These are phyloP conservation scores for Cladorrhinum samala DNA, from an alignment of 495 filamentous ascomycete species.

Conservation along the genomic window DNA sequence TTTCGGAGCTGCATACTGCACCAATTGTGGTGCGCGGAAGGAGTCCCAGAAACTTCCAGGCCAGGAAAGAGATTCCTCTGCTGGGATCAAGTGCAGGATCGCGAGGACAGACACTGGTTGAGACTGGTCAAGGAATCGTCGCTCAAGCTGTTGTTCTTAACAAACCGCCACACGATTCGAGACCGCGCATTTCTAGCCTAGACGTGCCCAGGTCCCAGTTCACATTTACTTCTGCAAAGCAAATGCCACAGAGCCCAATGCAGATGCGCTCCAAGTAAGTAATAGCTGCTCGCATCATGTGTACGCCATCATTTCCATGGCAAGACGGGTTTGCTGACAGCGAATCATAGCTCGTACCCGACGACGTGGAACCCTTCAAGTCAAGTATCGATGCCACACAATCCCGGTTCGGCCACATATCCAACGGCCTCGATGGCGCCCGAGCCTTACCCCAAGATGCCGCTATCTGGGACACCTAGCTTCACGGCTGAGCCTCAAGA, in stretches of 20 bases:
- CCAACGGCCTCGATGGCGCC: slow-evolving; percentile 36
- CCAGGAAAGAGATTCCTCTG: slow-evolving; percentile 68
- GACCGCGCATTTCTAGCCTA: slow-evolving; percentile 38
- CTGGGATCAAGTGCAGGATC: slow-evolving; percentile 64
- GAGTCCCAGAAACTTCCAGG: slow-evolving; percentile 74
- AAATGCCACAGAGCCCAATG: slow-evolving; percentile 46
- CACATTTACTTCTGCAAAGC: slow-evolving; percentile 47
- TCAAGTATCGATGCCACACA: slow-evolving; percentile 37
- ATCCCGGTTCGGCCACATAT: slow-evolving; percentile 33
- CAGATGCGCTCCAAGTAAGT: slow-evolving; percentile 49
- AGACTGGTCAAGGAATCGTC: slow-evolving; percentile 42
- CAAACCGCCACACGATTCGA: slow-evolving; percentile 43
- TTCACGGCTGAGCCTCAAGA: slow-evolving; percentile 46
- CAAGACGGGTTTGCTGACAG: background rate
- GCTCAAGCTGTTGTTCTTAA: slow-evolving; percentile 41
- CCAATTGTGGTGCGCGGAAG: slow-evolving; percentile 73
- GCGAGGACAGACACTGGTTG: slow-evolving; percentile 48
- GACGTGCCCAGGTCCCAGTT: slow-evolving; percentile 47
- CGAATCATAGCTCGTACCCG: slow-evolving; percentile 27
- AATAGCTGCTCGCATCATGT: no score
- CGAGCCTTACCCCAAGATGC: slow-evolving; percentile 44
- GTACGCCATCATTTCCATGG: background rate
- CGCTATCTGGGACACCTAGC: slow-evolving; percentile 34
- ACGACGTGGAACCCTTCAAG: slow-evolving; percentile 34
- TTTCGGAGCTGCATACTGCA: slow-evolving; percentile 66